Conservation (phyloP, 129 eudicot species). For the Saposhnikovia divaricata region DNA sequence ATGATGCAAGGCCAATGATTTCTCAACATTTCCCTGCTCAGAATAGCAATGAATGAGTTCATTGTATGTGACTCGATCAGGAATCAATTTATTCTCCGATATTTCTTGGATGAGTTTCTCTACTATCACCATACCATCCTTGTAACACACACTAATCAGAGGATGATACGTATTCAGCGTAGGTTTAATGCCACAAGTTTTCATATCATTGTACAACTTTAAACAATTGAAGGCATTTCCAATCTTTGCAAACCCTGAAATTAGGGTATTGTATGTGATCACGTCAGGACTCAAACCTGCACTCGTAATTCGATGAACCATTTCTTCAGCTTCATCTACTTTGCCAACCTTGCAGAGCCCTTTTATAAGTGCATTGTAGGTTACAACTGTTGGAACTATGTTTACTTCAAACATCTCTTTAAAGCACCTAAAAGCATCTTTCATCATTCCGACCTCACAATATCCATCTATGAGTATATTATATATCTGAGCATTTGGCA, state of each 20-base stretch:
- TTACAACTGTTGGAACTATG: conserved; percentile 14
- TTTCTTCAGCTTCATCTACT: conserved; percentile 13
- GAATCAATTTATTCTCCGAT: conserved; percentile 12
- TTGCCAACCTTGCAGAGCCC: conserved; percentile 15
- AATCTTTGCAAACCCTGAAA: conserved; percentile 11
- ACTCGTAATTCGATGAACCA: conserved; percentile 1
- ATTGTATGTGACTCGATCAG: conserved; percentile 15
- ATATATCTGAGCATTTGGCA: conserved; percentile 18
- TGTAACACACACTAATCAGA: conserved; percentile 13
- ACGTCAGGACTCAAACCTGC: conserved; percentile 10
- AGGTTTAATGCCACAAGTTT: conserved; percentile 10
- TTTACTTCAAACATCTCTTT: conserved; percentile 12
- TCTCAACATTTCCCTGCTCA: conserved; percentile 11
- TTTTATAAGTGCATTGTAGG: conserved; percentile 16
- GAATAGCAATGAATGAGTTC: conserved; percentile 15
- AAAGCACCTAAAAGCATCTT: conserved; percentile 16
- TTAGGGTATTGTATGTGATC: conserved; percentile 12
- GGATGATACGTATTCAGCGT: conserved; percentile 12
- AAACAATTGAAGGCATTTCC: conserved; percentile 6
- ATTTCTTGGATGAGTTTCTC: conserved; percentile 15
- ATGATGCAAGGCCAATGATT: not conserved
- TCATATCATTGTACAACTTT: conserved; percentile 14
- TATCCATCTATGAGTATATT: conserved; percentile 16
- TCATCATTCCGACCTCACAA: conserved; percentile 9
- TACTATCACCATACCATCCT: not conserved